Conservation (phyloP, 2,329 filamentous ascomycete genomes). For the Chrysosporium keratinophilum region DNA sequence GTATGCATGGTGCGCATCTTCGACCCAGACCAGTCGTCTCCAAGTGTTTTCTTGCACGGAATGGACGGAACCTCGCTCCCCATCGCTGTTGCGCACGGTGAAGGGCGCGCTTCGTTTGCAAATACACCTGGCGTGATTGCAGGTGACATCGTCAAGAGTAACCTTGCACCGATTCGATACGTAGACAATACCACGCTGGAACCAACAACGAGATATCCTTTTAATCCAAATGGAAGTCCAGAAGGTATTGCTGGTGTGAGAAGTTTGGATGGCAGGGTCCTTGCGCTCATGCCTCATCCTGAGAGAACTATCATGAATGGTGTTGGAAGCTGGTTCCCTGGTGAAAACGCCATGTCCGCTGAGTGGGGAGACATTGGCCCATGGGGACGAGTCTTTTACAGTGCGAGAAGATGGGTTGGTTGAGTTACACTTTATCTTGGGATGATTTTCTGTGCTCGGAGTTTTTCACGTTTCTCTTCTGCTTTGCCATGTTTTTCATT, state of each 20-base stretch:
- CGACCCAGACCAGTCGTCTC: constrained; percentile 46
- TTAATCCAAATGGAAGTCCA: constrained; percentile 79
- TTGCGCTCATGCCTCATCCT: constrained; percentile 89
- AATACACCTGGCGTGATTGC: constrained; percentile 40
- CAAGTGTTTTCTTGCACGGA: constrained; percentile 79
- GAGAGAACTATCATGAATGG: constrained; percentile 79
- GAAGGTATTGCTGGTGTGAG: constrained; percentile 70
- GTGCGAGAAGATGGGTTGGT: constrained; percentile 78
- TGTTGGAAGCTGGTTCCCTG: constrained; percentile 64
- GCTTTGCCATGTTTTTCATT: not conserved
- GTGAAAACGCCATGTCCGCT: constrained; percentile 41
- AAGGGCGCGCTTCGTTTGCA: constrained; percentile 68
- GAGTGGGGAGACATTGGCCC: constrained; percentile 74
- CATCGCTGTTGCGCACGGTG: constrained; percentile 81
- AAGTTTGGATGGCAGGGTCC: constrained; percentile 64
- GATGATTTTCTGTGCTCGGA: not conserved
- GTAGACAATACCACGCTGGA: constrained; percentile 65
- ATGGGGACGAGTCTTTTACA: constrained; percentile 79
- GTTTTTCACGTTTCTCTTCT: not conserved
- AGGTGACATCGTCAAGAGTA: constrained; percentile 48
- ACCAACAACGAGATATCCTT: constrained; percentile 73
- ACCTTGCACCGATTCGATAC: constrained; percentile 69
- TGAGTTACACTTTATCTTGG: constrained; percentile 28
- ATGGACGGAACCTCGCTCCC: constrained; percentile 76
- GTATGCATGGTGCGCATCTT: constrained; percentile 74